Percentiles rank a stretch among this genome's conserved stretches.
Evolutionary conservation across 2,329 filamentous ascomycete species (phyloP).

Genomic region (Aureobasidium sp.): DNA sequence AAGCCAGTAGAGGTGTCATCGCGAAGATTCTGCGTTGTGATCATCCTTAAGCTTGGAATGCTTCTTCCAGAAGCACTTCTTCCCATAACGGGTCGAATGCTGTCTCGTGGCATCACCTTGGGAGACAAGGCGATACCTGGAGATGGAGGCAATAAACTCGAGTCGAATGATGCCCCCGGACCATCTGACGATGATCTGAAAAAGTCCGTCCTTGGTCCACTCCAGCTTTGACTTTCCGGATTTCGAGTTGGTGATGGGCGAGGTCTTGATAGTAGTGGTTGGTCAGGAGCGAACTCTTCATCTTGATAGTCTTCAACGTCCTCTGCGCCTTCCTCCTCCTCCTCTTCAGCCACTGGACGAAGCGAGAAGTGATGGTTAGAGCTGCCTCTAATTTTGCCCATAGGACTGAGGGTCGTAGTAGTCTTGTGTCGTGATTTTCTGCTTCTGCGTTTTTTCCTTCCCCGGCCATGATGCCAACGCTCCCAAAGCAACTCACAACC

Average conservation of each 20-base stretch:
- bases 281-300: conserved; percentile 5
- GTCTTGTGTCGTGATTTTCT: background rate
- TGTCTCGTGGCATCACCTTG: background rate
- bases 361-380: background rate
- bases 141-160: background rate
- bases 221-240: background rate
- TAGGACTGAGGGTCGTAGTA: background rate
- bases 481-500: conserved; percentile 26
- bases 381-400: background rate
- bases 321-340: background rate
- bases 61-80: conserved; percentile 7
- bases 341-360: background rate
- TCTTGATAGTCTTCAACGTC: background rate
- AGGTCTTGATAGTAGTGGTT: background rate
- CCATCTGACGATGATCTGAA: background rate
- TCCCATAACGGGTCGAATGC: background rate
- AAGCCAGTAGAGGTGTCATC: conserved; percentile 3
- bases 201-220: background rate
- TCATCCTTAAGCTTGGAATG: background rate
- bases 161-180: background rate
- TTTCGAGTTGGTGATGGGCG: background rate
- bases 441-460: conserved; percentile 12
- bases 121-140: background rate
- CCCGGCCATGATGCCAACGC: conserved; percentile 19
- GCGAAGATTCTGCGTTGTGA: conserved; percentile 1